Evolutionary conservation across 805 yeast species (phyloP).

Genomic region (Metschnikowia santaceciliae): DNA sequence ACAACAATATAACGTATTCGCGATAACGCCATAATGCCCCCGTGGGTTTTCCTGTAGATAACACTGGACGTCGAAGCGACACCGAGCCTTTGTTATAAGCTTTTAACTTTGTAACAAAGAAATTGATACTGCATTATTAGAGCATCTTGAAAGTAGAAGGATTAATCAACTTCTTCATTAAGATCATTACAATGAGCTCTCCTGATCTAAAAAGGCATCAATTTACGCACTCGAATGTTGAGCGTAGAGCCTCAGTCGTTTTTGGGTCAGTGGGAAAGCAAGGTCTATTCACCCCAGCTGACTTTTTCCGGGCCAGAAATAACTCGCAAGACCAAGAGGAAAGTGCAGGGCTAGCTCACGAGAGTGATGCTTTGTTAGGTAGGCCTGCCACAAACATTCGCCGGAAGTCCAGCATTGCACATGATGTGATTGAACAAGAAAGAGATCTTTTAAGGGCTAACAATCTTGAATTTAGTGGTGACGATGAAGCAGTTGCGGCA

Average conservation of each 20-base stretch:
- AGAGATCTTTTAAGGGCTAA: slow-evolving; percentile 33
- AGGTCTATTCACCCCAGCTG: slow-evolving; percentile 50
- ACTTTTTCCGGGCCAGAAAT: slow-evolving; percentile 26
- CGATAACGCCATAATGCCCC: neutral
- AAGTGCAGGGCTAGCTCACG: slow-evolving; percentile 1
- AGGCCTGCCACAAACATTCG: slow-evolving; percentile 5
- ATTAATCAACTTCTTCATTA: neutral
- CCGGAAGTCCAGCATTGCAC: slow-evolving; percentile 16
- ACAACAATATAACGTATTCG: neutral
- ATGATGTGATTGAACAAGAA: slow-evolving; percentile 33
- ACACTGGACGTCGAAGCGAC: neutral
- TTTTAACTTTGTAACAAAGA: neutral
- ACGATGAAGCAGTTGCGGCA: slow-evolving; percentile 28
- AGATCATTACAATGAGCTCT: slow-evolving; percentile 6
- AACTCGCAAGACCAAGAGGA: slow-evolving; percentile 8
- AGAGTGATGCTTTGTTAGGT: slow-evolving; percentile 15
- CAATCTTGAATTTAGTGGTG: slow-evolving; percentile 23
- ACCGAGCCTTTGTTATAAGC: neutral
- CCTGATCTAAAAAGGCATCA: slow-evolving; percentile 19
- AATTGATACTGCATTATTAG: neutral
- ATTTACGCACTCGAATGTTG: slow-evolving; percentile 42
- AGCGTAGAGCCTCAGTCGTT: slow-evolving; percentile 49
- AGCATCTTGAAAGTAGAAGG: neutral
- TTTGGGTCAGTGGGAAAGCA: slow-evolving; percentile 51
- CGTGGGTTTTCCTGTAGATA: neutral